These are phyloP conservation scores for Cladophialophora yegresii DNA, from an alignment of 2,329 filamentous ascomycete genomes.

Conservation along the genomic window DNA sequence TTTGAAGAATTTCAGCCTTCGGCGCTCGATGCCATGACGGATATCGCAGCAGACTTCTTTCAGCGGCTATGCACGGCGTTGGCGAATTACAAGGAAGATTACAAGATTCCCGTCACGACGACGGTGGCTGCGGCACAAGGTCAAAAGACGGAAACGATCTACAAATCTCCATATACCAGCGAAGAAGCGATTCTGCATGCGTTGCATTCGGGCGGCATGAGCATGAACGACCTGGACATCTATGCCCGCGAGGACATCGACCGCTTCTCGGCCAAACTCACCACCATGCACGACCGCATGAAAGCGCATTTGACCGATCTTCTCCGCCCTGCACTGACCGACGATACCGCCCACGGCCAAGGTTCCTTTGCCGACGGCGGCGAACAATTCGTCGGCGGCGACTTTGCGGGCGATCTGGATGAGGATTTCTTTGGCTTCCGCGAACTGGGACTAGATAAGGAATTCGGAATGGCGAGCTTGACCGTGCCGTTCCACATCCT, in stretches of 20 bases:
- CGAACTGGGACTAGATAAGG: slow-evolving; percentile 85
- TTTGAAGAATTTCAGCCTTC: slow-evolving; percentile 98
- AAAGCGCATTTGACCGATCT: slow-evolving; percentile 90
- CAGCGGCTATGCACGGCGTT: slow-evolving; percentile 77
- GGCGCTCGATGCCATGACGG: slow-evolving; percentile 84
- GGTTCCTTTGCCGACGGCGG: slow-evolving; percentile 94
- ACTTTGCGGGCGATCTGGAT: slow-evolving; percentile 95
- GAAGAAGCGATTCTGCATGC: slow-evolving; percentile 89
- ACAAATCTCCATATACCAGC: slow-evolving; percentile 70
- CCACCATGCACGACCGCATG: slow-evolving; percentile 89
- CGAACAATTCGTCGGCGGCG: slow-evolving; percentile 93
- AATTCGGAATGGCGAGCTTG: slow-evolving; percentile 83
- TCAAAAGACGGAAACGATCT: slow-evolving; percentile 43
- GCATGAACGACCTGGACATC: slow-evolving; percentile 75
- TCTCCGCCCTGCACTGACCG: slow-evolving; percentile 81
- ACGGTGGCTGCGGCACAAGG: slow-evolving; percentile 3
- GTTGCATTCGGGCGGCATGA: slow-evolving; percentile 78
- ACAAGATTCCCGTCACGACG: slow-evolving; percentile 64
- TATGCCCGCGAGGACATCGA: slow-evolving; percentile 96
- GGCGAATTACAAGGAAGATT: slow-evolving; percentile 78
- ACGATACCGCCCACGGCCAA: slow-evolving; percentile 78
- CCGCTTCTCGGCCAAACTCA: slow-evolving; percentile 74
- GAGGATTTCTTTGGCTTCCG: slow-evolving; percentile 99
- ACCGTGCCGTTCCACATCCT: slow-evolving; percentile 92
- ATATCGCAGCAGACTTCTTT: slow-evolving; percentile 88